Evolutionary conservation across 2,329 filamentous ascomycete species (phyloP), one percentile per base, ranked within the genome.

Genomic region (Hypocrella siamensis): DNA sequence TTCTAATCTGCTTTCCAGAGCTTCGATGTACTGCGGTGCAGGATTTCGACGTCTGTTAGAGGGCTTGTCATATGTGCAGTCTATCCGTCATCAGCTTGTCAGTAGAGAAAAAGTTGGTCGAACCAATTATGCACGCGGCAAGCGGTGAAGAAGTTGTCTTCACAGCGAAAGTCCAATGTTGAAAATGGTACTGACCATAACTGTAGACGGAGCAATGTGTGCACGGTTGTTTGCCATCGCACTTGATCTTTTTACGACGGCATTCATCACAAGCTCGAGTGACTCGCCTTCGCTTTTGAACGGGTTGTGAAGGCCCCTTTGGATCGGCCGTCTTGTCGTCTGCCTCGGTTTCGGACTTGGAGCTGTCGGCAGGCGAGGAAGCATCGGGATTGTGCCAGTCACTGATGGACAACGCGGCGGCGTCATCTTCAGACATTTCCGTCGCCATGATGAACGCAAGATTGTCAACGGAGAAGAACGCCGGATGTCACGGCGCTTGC

Each of bases 131-230:
- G n/a, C n/a, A n/a, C n/a, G n/a, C n/a, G n/a, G n/a, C n/a, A n/a
- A n/a, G n/a, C n/a, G n/a, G n/a, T n/a, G n/a, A n/a, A n/a, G n/a
- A n/a, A n/a, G n/a, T n/a, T 15, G 25, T 12, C 7, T 4, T 15
- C 14, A 15, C 4, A 27, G 14, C 19, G 22, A 17, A 29, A 19
- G 8, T 24, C 3, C 12, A 21, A 17, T 24, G 11, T 27, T 27
- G 9, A 17, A 21, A 15, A 19, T n/a, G 9, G 3, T n/a, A 45
- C 67, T 49, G 67, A 94, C 90, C 88, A 63, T 98, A 98, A 52
- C 85, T 94, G 56, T 98, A 98, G 31, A 96, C 85, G 9, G 86
- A 93, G 54, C 90, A 98, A 56, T 96, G 90, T 0, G 86, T 94
- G 56, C 82, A 90, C 8, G 82, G 82, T 51, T 86, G 80, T 53